Base-by-base conservation (phyloP, 2,329 filamentous ascomycete species). In the Fusarium buxicola region DNA sequence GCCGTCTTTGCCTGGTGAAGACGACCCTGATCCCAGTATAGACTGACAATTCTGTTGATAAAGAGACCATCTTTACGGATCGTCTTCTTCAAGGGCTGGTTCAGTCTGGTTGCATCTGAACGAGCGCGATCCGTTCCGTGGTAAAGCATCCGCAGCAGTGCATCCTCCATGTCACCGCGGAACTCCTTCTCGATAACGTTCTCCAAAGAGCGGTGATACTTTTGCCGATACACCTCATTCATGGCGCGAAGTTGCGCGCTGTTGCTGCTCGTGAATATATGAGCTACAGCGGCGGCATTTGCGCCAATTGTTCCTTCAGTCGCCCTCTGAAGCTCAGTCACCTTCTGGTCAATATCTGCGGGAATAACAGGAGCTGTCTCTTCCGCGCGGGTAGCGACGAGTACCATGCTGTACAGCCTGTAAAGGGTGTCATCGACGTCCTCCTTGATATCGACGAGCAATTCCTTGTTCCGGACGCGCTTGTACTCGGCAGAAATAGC, bases 1-100 rank as follows among this genome's bases (percentile, higher is more conserved):
- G 86, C 77, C 78, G 84, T 90, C 80, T 88, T 74, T 0, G 72
- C 69, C 8, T 65, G 66, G 3, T 69, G 56, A 7, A 76, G 39
- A 0, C 74, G 61, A 5, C 40, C 49, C 4, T 63, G 66, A n/a
- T 76, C 69, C 74, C 74, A 74, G 48, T 75, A 75, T 2, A 76
- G 52, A 30, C 63, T 69, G 2, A 74, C 64, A 4, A 75, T 41
- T 6, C 73, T 69, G 39, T 76, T 72, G 55, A 75, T 75, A 18
- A 76, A 73, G 2, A 74, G 59, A 1, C 60, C 53, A 15, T 75
- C 69, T 48, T 76, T 75, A n/a, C 69, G 66, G 6, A 66, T 21
- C 3, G 65, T 67, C 53, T 62, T 71, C n/a, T 57, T 54, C n/a
- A 77, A 41, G 13, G 71, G 68, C 16, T 47, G 58, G 7, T 65